Percentiles rank a stretch among this genome's conserved stretches.
These are phyloP conservation scores for Saccharomyces hybrid DNA, from an alignment of 1,139 yeast genomes.

Conservation along the genomic window DNA sequence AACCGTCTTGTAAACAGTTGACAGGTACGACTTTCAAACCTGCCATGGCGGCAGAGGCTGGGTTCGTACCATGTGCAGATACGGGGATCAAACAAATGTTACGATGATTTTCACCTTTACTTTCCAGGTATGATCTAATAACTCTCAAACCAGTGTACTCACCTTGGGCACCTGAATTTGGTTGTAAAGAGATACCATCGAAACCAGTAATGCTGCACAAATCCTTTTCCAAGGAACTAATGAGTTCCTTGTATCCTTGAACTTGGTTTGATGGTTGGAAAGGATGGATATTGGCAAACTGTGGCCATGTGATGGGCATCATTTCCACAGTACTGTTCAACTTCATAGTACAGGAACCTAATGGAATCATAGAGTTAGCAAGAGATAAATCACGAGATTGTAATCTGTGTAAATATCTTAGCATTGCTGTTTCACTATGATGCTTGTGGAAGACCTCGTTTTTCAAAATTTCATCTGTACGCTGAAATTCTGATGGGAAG, in stretches of 20 bases:
- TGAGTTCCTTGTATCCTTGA: slow-evolving; percentile 68
- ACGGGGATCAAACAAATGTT: slow-evolving; percentile 92
- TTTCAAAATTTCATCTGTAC: slow-evolving; percentile 58
- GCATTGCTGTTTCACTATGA: slow-evolving; percentile 91
- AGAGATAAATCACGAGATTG: slow-evolving; percentile 87
- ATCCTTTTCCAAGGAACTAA: slow-evolving; percentile 72
- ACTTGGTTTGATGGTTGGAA: slow-evolving; percentile 88
- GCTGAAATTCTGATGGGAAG: slow-evolving; percentile 46
- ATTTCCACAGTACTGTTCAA: slow-evolving; percentile 91
- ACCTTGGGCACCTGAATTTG: slow-evolving; percentile 98
- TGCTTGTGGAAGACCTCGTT: slow-evolving; percentile 78
- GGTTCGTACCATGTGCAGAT: slow-evolving; percentile 96
- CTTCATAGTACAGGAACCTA: slow-evolving; percentile 98
- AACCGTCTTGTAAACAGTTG: slow-evolving; percentile 78
- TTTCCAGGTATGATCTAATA: slow-evolving; percentile 67
- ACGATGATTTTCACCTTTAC: slow-evolving; percentile 62
- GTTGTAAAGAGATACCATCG: slow-evolving; percentile 85
- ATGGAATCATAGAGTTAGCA: slow-evolving; percentile 94
- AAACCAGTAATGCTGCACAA: slow-evolving; percentile 93
- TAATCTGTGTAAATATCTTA: slow-evolving; percentile 77
- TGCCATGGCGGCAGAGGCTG: slow-evolving; percentile 97
- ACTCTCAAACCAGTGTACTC: slow-evolving; percentile 92
- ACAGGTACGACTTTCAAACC: slow-evolving; percentile 91
- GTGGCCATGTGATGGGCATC: slow-evolving; percentile 93
- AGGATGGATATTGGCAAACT: slow-evolving; percentile 81